These are phyloP conservation scores for Strigomonas culicis DNA, from an alignment of 208 protist species.

Conservation along the genomic window DNA sequence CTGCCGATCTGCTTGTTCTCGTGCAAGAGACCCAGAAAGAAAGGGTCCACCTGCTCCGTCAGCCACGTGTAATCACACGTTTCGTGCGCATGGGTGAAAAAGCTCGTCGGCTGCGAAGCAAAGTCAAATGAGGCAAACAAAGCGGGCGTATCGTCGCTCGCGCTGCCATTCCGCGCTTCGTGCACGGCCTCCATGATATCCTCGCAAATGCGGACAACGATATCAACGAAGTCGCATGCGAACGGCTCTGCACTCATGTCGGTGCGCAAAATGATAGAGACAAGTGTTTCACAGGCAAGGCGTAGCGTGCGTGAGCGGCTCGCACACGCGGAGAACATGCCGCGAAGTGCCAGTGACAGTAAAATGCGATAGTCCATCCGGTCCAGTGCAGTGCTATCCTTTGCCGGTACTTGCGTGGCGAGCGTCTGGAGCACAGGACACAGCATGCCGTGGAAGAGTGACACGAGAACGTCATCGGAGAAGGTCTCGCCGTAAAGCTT, in stretches of 20 bases:
- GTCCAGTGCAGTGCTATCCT: constrained; percentile 24
- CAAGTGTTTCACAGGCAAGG: constrained; percentile 46
- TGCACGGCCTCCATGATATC: background rate
- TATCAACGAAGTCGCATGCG: constrained; percentile 38
- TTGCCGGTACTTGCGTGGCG: constrained; percentile 28
- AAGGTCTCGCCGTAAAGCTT: constrained; percentile 54
- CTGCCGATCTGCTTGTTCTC: constrained; percentile 49
- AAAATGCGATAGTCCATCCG: constrained; percentile 70
- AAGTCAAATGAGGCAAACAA: background rate
- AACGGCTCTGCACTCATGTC: constrained; percentile 32
- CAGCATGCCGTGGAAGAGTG: constrained; percentile 65
- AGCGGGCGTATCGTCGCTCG: background rate
- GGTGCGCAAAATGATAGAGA: constrained; percentile 20
- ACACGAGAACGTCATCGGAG: constrained; percentile 46
- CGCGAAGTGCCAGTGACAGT: constrained; percentile 51
- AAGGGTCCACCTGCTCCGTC: constrained; percentile 14
- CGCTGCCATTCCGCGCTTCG: background rate
- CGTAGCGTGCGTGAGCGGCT: constrained; percentile 30
- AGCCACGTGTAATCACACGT: background rate
- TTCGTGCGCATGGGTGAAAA: background rate
- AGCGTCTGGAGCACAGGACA: constrained; percentile 55
- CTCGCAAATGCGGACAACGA: constrained; percentile 42
- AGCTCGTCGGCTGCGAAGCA: too few relatives aligned
- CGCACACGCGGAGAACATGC: constrained; percentile 63
- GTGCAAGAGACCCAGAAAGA: constrained; percentile 40